A percentile compares a stretch with the other conserved stretches of the same genome.
Evolutionary conservation across 352 stramenopile genomes (phyloP).

Genomic region (Pythium dissimile): DNA sequence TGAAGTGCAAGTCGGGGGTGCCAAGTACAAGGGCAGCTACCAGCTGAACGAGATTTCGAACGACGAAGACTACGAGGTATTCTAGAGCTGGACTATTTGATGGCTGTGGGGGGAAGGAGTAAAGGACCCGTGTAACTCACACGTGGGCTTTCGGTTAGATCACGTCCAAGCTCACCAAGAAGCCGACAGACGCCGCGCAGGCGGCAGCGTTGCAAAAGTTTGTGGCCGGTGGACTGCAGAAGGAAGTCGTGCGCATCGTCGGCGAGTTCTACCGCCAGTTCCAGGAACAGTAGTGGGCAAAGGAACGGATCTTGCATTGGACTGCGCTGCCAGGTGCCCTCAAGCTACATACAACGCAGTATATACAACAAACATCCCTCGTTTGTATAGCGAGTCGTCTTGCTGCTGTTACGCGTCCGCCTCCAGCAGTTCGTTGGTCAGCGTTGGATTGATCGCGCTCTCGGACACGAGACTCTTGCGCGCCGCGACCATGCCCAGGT

Average conservation of each 20-base stretch:
- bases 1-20: slow-evolving; percentile 50
- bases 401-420: slow-evolving; percentile 15
- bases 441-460: slow-evolving; percentile 55
- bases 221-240: slow-evolving; percentile 50
- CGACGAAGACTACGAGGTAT: slow-evolving; percentile 85
- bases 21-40: slow-evolving; percentile 61
- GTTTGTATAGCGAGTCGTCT: neutral
- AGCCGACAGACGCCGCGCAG: slow-evolving; percentile 35
- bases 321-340: neutral
- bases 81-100: neutral
- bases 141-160: slow-evolving; percentile 35
- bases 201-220: slow-evolving; percentile 51
- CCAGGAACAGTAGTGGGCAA: slow-evolving; percentile 47
- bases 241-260: slow-evolving; percentile 62
- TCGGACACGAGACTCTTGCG: slow-evolving; percentile 63
- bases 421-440: slow-evolving; percentile 38
- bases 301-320: neutral
- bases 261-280: slow-evolving; percentile 59
- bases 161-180: slow-evolving; percentile 50
- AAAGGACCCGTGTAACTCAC: neutral
- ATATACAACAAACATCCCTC: neutral
- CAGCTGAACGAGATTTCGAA: slow-evolving; percentile 84
- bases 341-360: neutral
- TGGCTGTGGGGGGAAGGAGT: neutral
- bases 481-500: slow-evolving; percentile 74